These are phyloP conservation scores for Hygrophorus pudorinus DNA, from an alignment of 768 basidiomycete genomes.

Conservation along the genomic window DNA sequence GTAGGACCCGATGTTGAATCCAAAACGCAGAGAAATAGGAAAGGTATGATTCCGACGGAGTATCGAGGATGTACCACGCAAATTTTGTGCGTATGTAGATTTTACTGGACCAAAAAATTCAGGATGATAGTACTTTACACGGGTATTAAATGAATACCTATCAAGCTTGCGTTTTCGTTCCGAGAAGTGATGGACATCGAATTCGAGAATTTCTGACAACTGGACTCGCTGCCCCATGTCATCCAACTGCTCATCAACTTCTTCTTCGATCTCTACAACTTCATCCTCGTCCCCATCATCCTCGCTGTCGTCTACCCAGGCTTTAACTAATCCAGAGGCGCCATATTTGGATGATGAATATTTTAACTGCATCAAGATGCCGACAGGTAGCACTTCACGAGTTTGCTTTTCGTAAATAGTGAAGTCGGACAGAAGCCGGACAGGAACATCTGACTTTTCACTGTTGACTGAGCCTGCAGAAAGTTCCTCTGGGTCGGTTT, in stretches of 20 bases:
- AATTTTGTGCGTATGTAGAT: conserved; percentile 51
- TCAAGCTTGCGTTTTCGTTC: conserved; percentile 27
- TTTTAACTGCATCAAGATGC: conserved; percentile 26
- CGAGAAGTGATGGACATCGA: conserved; percentile 35
- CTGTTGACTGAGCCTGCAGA: conserved; percentile 14
- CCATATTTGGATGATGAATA: conserved; percentile 15
- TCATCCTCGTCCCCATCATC: conserved; percentile 22
- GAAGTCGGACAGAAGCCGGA: conserved; percentile 48
- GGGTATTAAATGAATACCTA: conserved; percentile 24
- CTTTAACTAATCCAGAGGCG: conserved; percentile 31
- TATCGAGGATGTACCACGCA: conserved; percentile 64
- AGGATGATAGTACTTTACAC: neutral
- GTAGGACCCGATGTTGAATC: conserved; percentile 38
- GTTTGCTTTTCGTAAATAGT: conserved; percentile 35
- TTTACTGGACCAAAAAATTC: conserved; percentile 27
- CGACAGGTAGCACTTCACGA: conserved; percentile 29
- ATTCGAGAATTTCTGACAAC: conserved; percentile 34
- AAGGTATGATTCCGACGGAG: conserved; percentile 35
- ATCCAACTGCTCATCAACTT: conserved; percentile 13
- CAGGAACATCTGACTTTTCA: conserved; percentile 34
- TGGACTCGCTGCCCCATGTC: conserved; percentile 19
- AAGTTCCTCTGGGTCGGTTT: conserved; percentile 19
- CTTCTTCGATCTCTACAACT: conserved; percentile 21
- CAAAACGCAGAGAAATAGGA: conserved; percentile 38
- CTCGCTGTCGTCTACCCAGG: conserved; percentile 22